These are phyloP conservation scores for Samsoniella hepiali DNA, from an alignment of 2,329 filamentous ascomycete genomes.

Conservation along the genomic window DNA sequence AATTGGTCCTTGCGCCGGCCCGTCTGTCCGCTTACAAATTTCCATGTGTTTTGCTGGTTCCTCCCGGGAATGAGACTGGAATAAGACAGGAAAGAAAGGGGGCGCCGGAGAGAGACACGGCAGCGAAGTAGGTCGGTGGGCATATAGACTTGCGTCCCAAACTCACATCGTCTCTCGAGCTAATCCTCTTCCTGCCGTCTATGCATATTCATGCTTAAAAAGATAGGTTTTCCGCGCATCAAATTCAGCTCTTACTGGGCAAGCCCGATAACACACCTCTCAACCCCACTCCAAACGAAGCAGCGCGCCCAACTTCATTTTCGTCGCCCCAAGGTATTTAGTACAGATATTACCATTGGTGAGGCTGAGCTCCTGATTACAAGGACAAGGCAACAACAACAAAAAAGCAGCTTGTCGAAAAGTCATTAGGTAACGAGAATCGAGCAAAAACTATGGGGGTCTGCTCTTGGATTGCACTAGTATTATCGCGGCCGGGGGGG, in stretches of 20 bases:
- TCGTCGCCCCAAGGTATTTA: neutral
- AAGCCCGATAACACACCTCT: slow-evolving; percentile 7
- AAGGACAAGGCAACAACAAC: no score
- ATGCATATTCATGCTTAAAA: slow-evolving; percentile 5
- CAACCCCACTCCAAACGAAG: neutral
- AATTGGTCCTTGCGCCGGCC: neutral
- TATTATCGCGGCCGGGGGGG: neutral
- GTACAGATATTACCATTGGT: no score
- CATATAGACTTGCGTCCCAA: neutral
- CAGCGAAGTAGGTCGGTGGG: neutral
- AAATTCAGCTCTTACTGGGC: neutral
- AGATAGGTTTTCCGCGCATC: neutral
- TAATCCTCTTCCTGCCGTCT: neutral
- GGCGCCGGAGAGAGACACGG: neutral
- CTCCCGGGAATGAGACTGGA: slow-evolving; percentile 7
- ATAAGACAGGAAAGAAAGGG: neutral
- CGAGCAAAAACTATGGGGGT: neutral
- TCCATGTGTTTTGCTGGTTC: neutral
- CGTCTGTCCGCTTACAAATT: neutral
- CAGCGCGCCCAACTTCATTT: neutral
- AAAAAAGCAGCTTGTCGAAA: neutral
- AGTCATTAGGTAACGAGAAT: slow-evolving; percentile 13
- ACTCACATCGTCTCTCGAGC: neutral
- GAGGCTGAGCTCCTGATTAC: no score
- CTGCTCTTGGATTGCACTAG: neutral